phyloP scores from a whole-genome alignment of 2,329 filamentous ascomycete species.

The Aureobasidium sp. region DNA sequence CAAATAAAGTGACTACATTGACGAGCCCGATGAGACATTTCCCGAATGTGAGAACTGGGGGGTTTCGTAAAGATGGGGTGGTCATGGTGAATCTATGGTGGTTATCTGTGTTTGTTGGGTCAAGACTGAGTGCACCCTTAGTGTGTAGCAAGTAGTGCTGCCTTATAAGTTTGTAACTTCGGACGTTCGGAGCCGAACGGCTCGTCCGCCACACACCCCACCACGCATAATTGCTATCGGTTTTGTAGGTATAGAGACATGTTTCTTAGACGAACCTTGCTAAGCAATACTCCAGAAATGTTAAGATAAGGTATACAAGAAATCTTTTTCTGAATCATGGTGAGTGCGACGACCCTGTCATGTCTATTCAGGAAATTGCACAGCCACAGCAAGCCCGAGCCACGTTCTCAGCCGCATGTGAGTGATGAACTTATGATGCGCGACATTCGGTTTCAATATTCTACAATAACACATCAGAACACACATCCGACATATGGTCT shows the following conservation, averaged over 20 bases:
- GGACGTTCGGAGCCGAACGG: not conserved
- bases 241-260: too few relatives aligned
- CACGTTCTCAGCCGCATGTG: not conserved
- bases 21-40: not conserved
- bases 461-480: not conserved
- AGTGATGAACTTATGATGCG: not conserved
- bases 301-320: too few relatives aligned
- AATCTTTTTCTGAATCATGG: not conserved
- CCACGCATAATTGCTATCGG: too few relatives aligned
- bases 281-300: too few relatives aligned
- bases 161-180: not conserved
- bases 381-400: slow-evolving; percentile 1
- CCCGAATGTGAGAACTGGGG: not conserved
- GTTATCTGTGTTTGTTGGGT: not conserved
- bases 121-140: not conserved
- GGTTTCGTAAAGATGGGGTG: not conserved
- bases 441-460: too few relatives aligned
- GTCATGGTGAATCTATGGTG: not conserved
- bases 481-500: not conserved
- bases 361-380: not conserved
- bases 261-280: too few relatives aligned
- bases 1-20: not conserved
- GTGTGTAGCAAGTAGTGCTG: not conserved
- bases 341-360: not conserved
- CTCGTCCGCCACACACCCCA: too few relatives aligned